Conservation (phyloP, 192 early-diverging fungal species). For the Gamsiella multidivaricata region DNA sequence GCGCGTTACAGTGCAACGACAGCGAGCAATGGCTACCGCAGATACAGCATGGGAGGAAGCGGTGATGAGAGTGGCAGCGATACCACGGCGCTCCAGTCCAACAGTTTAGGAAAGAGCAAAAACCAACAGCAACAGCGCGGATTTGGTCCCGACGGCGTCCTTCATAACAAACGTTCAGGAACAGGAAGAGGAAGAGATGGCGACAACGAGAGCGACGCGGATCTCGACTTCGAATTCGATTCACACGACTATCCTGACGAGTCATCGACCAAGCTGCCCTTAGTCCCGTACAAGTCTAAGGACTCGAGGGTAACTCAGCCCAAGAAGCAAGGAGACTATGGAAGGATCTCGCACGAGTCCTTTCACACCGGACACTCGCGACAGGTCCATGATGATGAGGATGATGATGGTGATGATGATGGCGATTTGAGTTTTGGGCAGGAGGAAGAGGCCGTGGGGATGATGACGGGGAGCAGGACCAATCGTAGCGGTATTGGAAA, state of each 20-base stretch:
- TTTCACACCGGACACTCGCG: slow-evolving; percentile 22
- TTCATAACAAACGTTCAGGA: background rate
- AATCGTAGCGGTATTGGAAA: slow-evolving; percentile 53
- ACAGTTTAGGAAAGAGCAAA: slow-evolving; percentile 14
- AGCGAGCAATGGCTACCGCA: slow-evolving; percentile 5
- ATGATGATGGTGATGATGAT: slow-evolving; percentile 29
- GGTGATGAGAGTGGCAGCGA: slow-evolving; percentile 43
- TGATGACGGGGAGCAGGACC: slow-evolving; percentile 49
- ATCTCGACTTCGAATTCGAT: slow-evolving; percentile 19
- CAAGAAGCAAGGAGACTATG: slow-evolving; percentile 30
- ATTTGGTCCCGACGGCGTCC: slow-evolving; percentile 23
- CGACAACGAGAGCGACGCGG: slow-evolving; percentile 24
- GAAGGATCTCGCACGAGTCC: slow-evolving; percentile 50
- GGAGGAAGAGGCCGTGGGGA: slow-evolving; percentile 46
- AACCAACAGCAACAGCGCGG: slow-evolving; percentile 15
- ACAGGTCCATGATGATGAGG: background rate
- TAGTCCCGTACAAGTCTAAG: slow-evolving; percentile 29
- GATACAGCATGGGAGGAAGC: slow-evolving; percentile 32
- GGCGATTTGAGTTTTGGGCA: slow-evolving; percentile 25
- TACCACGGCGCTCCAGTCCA: slow-evolving; percentile 32
- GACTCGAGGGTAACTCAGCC: slow-evolving; percentile 15
- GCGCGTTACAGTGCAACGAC: too few relatives aligned
- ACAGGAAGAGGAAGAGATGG: background rate
- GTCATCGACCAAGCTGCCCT: slow-evolving; percentile 33
- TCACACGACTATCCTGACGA: slow-evolving; percentile 9